Evolutionary conservation across 352 stramenopile species (phyloP).

Genomic region (Aphanomyces invadans): DNA sequence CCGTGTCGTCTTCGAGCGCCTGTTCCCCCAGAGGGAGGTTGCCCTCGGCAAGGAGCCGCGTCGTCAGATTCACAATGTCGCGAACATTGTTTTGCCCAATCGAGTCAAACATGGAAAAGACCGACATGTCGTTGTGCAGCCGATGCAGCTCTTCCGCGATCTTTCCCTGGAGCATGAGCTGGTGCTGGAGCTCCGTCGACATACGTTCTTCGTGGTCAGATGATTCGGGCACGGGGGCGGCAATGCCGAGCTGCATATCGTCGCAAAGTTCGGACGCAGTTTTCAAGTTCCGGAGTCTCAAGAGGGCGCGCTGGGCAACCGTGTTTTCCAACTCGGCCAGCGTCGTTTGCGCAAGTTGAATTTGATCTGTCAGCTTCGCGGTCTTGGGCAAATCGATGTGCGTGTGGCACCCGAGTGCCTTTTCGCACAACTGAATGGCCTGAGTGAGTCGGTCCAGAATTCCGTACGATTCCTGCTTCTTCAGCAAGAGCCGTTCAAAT

Average conservation of each 20-base stretch:
- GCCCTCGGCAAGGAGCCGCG: conserved; percentile 16
- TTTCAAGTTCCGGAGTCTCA: conserved; percentile 18
- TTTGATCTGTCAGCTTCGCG: conserved; percentile 16
- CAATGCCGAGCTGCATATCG: conserved; percentile 18
- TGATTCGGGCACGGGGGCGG: conserved; percentile 9
- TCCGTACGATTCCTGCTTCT: conserved; percentile 17
- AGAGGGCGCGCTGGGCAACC: conserved; percentile 8
- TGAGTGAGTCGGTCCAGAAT: conserved; percentile 7
- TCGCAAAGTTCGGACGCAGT: conserved; percentile 20
- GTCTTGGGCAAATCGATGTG: conserved; percentile 6
- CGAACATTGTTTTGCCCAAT: conserved; percentile 21
- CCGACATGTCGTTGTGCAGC: conserved; percentile 48
- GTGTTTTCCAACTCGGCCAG: conserved; percentile 18
- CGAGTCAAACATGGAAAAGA: conserved; percentile 28
- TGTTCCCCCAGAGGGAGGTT: conserved; percentile 18
- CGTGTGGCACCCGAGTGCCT: conserved; percentile 1
- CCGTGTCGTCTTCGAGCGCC: conserved; percentile 29
- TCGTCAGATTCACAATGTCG: conserved; percentile 21
- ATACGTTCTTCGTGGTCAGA: neutral
- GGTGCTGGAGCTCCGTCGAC: conserved; percentile 13
- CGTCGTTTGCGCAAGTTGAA: neutral
- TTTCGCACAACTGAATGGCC: conserved; percentile 14
- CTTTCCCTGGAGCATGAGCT: conserved; percentile 22
- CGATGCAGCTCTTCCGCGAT: conserved; percentile 39
- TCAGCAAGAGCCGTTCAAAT: conserved; percentile 19